Conservation (phyloP, 108 stramenopile species). For the Heterococcus sp. region DNA sequence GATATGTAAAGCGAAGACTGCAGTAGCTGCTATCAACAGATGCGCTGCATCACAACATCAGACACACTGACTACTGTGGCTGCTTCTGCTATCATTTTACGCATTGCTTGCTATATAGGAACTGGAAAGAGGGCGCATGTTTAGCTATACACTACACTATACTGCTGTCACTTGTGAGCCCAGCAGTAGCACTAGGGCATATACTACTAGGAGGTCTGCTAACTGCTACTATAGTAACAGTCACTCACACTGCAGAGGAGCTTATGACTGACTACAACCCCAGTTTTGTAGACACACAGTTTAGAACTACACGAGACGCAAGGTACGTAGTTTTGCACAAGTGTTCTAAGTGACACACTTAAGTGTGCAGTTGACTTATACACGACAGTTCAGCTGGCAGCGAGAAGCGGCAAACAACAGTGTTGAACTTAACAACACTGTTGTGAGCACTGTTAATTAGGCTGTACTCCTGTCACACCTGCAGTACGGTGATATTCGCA, state of each 20-base stretch:
- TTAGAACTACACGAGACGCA: constrained; percentile 79
- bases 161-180: constrained; percentile 69
- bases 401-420: too few species aligned
- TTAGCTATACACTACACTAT: constrained; percentile 73
- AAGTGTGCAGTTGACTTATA: too few species aligned
- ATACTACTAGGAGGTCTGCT: constrained; percentile 79
- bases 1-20: too few species aligned
- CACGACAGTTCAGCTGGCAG: too few species aligned
- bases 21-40: too few species aligned
- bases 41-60: background rate
- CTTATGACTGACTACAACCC: constrained; percentile 76
- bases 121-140: constrained; percentile 61
- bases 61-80: background rate
- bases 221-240: constrained; percentile 84
- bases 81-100: background rate
- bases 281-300: constrained; percentile 85
- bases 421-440: too few species aligned
- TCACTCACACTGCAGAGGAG: constrained; percentile 86
- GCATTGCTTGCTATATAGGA: background rate
- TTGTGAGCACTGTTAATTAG: too few species aligned
- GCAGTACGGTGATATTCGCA: too few species aligned
- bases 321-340: too few species aligned
- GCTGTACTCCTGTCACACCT: too few species aligned
- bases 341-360: too few species aligned
- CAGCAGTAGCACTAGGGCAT: constrained; percentile 73